Conservation (phyloP, 257 asterid genomes). For the Thymus quinquecostatus region DNA sequence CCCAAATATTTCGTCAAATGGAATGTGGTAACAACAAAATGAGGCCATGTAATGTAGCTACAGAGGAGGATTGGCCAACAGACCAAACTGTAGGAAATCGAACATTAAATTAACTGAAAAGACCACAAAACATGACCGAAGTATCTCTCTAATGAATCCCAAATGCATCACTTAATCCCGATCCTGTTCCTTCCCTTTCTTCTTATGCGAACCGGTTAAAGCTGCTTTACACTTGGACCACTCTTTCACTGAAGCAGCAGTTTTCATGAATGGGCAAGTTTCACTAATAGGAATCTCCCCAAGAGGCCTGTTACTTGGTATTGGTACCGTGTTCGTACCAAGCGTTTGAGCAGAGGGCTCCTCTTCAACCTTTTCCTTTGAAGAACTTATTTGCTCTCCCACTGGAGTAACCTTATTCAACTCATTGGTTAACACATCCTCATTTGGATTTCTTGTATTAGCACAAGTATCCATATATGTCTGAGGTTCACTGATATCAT, state of each 20-base stretch:
- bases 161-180: neutral
- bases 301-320: conserved; percentile 28
- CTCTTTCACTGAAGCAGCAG: conserved; percentile 70
- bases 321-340: conserved; percentile 25
- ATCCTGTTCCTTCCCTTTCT: conserved; percentile 44
- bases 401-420: conserved; percentile 21
- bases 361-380: conserved; percentile 12
- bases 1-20: no score
- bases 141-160: neutral
- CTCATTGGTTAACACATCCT: conserved; percentile 29
- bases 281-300: conserved; percentile 46
- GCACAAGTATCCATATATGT: conserved; percentile 18
- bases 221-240: conserved; percentile 71
- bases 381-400: conserved; percentile 28
- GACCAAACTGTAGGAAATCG: no score
- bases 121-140: neutral
- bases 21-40: no score
- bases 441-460: conserved; percentile 8
- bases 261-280: conserved; percentile 75
- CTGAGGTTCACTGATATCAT: conserved; percentile 31
- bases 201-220: conserved; percentile 59
- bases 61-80: no score
- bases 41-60: no score
- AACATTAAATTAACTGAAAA: neutral
- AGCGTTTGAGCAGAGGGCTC: conserved; percentile 26